Conservation (phyloP, 2,329 filamentous ascomycete species). For the Eutypa lata region DNA sequence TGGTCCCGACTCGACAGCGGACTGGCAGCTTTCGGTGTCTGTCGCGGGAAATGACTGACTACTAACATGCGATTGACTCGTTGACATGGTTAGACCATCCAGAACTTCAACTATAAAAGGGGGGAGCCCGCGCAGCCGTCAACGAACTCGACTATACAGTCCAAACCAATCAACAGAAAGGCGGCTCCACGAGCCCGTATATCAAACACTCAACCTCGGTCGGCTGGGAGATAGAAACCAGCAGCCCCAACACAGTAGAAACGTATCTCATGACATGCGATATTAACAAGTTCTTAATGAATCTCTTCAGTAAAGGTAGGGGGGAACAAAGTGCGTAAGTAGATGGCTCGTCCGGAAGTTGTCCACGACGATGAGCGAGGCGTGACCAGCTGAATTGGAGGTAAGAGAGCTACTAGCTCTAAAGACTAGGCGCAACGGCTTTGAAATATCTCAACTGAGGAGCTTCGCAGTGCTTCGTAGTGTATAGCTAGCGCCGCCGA, state of each 20-base stretch:
- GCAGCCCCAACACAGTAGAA: constrained; percentile 18
- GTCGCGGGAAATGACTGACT: constrained; percentile 31
- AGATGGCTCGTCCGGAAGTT: background rate
- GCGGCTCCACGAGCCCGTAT: constrained; percentile 23
- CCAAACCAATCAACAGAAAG: constrained; percentile 4
- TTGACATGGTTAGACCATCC: constrained; percentile 37
- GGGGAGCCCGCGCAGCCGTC: background rate
- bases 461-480: background rate
- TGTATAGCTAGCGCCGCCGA: background rate
- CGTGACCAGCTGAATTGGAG: background rate
- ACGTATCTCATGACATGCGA: constrained; percentile 26
- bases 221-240: constrained; percentile 25
- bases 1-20: constrained; percentile 28
- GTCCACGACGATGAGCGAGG: background rate
- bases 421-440: background rate
- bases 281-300: background rate
- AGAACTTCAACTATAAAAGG: constrained; percentile 9
- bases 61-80: constrained; percentile 30
- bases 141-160: background rate
- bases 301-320: background rate
- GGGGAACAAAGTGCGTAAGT: background rate
- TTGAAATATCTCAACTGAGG: background rate
- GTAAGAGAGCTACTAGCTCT: no score
- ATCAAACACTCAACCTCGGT: constrained; percentile 21
- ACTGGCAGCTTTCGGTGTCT: constrained; percentile 32